Percentiles rank a stretch among this genome's conserved stretches.
phyloP scores from a whole-genome alignment of 208 protist genomes.

The Leishmania aethiopica region DNA sequence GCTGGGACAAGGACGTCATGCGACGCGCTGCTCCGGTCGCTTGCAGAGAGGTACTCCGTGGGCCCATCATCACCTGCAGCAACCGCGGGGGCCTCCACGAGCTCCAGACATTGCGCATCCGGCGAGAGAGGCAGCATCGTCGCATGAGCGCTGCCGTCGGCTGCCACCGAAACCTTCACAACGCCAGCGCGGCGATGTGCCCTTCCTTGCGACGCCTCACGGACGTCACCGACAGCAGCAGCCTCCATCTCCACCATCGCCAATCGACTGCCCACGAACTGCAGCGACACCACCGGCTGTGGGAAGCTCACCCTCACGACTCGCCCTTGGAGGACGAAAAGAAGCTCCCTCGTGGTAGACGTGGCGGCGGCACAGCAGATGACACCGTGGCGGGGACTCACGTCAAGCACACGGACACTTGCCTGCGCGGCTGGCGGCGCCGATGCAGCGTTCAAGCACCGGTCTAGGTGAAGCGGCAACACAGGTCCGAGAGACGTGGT shows the following conservation, averaged over 20 bases:
- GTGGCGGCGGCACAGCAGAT: conserved; percentile 18
- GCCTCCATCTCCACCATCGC: conserved; percentile 18
- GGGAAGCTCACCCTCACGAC: conserved; percentile 43
- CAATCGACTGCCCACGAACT: conserved; percentile 21
- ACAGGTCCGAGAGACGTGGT: background rate
- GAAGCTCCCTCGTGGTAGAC: conserved; percentile 1
- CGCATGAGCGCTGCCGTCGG: conserved; percentile 11
- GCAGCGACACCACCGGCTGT: conserved; percentile 24
- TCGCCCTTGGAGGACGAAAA: conserved; percentile 23
- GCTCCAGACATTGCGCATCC: conserved; percentile 15
- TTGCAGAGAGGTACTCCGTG: background rate
- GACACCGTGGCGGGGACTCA: conserved; percentile 12
- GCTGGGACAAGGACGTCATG: background rate
- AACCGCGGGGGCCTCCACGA: conserved; percentile 16
- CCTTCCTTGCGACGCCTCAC: background rate
- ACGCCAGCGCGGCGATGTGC: conserved; percentile 13
- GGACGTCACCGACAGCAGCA: background rate
- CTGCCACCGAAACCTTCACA: conserved; percentile 17
- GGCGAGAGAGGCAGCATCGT: conserved; percentile 19
- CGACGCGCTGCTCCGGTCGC: conserved; percentile 2
- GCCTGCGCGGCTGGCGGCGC: background rate
- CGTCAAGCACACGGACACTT: conserved; percentile 19
- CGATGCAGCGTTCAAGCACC: conserved; percentile 16
- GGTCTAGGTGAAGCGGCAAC: conserved; percentile 25
- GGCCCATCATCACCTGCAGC: background rate